Evolutionary conservation across 495 filamentous ascomycete genomes (phyloP).

Genomic region (Tuber aestivum): DNA sequence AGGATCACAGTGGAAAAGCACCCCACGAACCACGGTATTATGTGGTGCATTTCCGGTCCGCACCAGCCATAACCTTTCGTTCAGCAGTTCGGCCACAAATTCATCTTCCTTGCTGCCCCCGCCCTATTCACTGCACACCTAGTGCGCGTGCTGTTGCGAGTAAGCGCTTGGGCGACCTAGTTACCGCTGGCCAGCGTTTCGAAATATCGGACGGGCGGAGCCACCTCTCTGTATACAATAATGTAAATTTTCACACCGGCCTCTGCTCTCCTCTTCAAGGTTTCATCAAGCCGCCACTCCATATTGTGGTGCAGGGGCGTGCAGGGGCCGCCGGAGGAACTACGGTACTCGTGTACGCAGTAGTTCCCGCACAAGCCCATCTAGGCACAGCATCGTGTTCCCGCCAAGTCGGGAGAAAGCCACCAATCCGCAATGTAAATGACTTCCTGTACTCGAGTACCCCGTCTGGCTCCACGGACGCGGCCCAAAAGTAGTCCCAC

Average conservation of each 20-base stretch:
- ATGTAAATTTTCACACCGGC: conserved; percentile 91
- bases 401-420: conserved; percentile 74
- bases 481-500: too few species aligned
- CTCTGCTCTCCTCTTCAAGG: conserved; percentile 82
- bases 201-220: neutral
- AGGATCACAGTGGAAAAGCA: conserved; percentile 88
- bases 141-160: conserved; percentile 89
- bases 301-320: too few species aligned
- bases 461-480: too few species aligned
- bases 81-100: conserved; percentile 74
- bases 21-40: conserved; percentile 78
- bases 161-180: conserved; percentile 67
- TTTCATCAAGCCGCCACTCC: conserved; percentile 80
- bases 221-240: conserved; percentile 84
- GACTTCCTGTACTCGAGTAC: conserved; percentile 80
- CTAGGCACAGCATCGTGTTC: neutral
- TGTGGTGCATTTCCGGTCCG: conserved; percentile 71
- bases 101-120: conserved; percentile 63
- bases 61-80: conserved; percentile 72
- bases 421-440: conserved; percentile 98
- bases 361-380: neutral
- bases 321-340: conserved; percentile 79
- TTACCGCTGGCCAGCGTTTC: neutral
- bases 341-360: neutral
- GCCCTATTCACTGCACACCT: too few species aligned